A percentile compares a stretch with the other conserved stretches of the same genome.
These are phyloP conservation scores for Apostasia shenzhenica DNA, from an alignment of 106 monocot species.

Conservation along the genomic window DNA sequence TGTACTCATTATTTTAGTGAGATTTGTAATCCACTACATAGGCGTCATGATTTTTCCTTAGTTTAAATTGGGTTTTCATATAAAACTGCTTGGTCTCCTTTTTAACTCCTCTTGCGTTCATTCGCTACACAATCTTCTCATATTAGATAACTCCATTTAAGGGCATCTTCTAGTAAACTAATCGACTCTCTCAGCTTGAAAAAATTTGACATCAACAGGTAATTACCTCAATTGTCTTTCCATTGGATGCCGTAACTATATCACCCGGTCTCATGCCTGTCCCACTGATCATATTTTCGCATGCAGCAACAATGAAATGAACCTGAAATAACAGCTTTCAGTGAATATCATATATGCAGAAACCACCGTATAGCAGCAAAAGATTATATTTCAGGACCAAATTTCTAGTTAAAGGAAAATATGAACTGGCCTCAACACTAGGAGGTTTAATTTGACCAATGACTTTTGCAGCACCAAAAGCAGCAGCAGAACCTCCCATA, in stretches of 20 bases:
- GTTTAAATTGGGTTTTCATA: too few species aligned
- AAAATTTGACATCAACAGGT: neutral
- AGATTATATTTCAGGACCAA: neutral
- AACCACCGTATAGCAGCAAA: neutral
- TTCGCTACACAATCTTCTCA: too few species aligned
- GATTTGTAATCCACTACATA: too few species aligned
- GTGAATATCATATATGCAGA: neutral
- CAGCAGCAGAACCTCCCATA: slow-evolving; percentile 83
- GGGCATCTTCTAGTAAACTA: too few species aligned
- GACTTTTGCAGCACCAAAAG: slow-evolving; percentile 82
- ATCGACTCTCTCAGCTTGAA: neutral
- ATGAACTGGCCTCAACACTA: slow-evolving; percentile 58
- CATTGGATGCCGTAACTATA: slow-evolving; percentile 79
- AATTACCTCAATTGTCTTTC: slow-evolving; percentile 82
- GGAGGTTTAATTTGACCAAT: slow-evolving; percentile 69
- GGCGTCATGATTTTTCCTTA: too few species aligned
- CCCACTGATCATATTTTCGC: slow-evolving; percentile 94
- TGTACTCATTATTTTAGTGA: too few species aligned
- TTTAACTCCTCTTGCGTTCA: too few species aligned
- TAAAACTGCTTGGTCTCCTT: too few species aligned
- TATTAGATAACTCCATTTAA: too few species aligned
- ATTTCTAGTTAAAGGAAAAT: neutral
- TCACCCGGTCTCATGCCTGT: slow-evolving; percentile 90
- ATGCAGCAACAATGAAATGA: slow-evolving; percentile 83
- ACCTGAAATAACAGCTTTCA: slow-evolving; percentile 34